Base-by-base conservation (phyloP, 352 stramenopile species). In the Globisporangium spinosum region DNA sequence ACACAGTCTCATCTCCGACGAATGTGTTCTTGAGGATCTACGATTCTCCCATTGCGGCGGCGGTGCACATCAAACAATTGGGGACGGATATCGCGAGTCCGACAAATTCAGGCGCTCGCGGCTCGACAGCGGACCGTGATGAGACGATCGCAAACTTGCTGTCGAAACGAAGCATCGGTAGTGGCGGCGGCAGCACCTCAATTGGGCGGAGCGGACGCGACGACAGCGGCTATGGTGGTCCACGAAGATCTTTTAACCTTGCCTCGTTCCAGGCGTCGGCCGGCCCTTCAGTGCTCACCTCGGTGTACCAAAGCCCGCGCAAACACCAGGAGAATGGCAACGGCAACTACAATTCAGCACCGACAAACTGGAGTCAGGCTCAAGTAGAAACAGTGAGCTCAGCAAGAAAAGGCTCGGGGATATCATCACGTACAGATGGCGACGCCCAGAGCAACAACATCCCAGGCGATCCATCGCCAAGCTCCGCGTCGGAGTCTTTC, bases 1-100 rank as follows among this genome's bases (percentile, higher is more conserved):
- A 65, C 20, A 25, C 55, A 23, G 32, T 68, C n/a, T 49, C 40
- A 2, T 89, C 82, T 22, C 75, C 81, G 8, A 71, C 80, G 5
- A 80, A 75, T 12, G 76, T 91, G 1, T 93, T 91, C 64, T 65
- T 93, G 61, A 80, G 83, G 6, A 77, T 89, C 58, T 93, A 89
- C 54, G 85, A 93, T 65, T 89, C 85, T 0, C 85, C 85, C 10
- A 75, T 69, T 53, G 64, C 77, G 29, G 78, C 75, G 0, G 76
- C 70, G 13, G 66, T 73, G 57, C 78, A 80, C 55, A 72, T 68
- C 12, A 78, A 75, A 25, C 43, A 51, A 23, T 35, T 74, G 2
- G 35, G 63, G 4, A 23, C 17, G 7, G 63, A 73, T 13, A 27
- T 63, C 9, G n/a, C 25, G 20, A 73, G 68, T 58, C 68, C 68